Percentiles rank a stretch among this genome's conserved stretches.
Conservation (phyloP, 148 eudicot species). For the Dianthus caryophyllus region DNA sequence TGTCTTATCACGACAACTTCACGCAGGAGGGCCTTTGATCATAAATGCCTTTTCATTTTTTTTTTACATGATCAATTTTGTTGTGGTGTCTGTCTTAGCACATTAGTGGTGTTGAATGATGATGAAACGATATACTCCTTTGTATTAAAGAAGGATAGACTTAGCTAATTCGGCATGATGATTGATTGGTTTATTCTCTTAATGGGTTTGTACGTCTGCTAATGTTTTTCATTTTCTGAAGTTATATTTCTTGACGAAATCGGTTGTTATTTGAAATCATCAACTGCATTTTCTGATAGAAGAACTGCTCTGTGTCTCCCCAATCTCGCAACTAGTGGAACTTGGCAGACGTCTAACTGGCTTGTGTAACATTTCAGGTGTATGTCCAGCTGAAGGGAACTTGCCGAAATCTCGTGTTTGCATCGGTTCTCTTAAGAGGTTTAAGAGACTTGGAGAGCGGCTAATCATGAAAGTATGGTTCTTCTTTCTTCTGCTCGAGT, state of each 20-base stretch:
- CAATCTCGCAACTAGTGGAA: neutral
- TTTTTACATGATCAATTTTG: neutral
- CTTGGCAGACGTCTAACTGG: constrained; percentile 6
- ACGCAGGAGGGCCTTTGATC: neutral
- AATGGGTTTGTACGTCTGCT: neutral
- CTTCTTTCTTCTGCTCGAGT: neutral
- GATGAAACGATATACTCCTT: too few relatives aligned
- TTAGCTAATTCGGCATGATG: neutral
- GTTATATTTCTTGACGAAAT: neutral
- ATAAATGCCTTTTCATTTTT: neutral
- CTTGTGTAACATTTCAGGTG: neutral
- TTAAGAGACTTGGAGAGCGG: neutral
- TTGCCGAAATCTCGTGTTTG: neutral
- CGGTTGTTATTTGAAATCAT: neutral
- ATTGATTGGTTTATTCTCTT: neutral
- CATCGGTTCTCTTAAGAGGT: neutral
- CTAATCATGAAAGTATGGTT: neutral
- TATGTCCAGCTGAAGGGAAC: neutral
- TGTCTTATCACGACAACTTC: neutral
- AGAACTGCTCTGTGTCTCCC: too few relatives aligned
- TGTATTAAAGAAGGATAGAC: neutral
- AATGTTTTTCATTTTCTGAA: neutral
- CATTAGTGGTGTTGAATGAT: neutral
- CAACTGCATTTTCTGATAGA: neutral
- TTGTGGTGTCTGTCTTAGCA: neutral